These are phyloP conservation scores for Quercus wislizeni DNA, from an alignment of 306 rosid genomes.

Conservation along the genomic window DNA sequence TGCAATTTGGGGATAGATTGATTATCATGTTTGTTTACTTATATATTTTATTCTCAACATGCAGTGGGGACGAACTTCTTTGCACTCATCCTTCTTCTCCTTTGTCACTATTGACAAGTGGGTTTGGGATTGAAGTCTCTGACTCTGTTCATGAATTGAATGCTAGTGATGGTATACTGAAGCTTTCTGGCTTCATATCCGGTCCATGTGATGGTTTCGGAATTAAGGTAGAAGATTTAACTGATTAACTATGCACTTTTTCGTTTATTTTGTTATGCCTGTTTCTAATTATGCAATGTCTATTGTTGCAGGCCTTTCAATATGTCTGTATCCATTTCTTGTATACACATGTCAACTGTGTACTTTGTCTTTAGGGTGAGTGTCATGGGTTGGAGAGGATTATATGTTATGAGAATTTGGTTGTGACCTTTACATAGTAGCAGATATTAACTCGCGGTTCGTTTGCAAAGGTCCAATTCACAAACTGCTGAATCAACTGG, in stretches of 20 bases:
- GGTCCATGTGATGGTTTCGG: constrained; percentile 50
- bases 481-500: constrained; percentile 79
- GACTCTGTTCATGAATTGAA: constrained; percentile 53
- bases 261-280: constrained; percentile 5
- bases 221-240: constrained; percentile 52
- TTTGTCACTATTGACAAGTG: constrained; percentile 55
- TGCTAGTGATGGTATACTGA: constrained; percentile 45
- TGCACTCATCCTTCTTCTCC: constrained; percentile 70
- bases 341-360: constrained; percentile 28
- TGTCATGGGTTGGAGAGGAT: constrained; percentile 27
- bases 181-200: constrained; percentile 79
- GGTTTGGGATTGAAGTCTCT: constrained; percentile 66
- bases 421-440: constrained; percentile 51
- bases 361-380: constrained; percentile 27
- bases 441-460: constrained; percentile 85
- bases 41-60: constrained; percentile 22
- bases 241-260: constrained; percentile 21
- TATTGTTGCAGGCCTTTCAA: constrained; percentile 75
- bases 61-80: constrained; percentile 76
- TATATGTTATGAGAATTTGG: constrained; percentile 16
- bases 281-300: constrained; percentile 1
- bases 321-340: constrained; percentile 85
- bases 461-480: constrained; percentile 88
- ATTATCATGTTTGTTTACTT: constrained; percentile 22
- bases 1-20: constrained; percentile 17